Percentiles rank a stretch among this genome's conserved stretches.
phyloP scores from a whole-genome alignment of 768 basidiomycete genomes.

The Lentinula raphanica region DNA sequence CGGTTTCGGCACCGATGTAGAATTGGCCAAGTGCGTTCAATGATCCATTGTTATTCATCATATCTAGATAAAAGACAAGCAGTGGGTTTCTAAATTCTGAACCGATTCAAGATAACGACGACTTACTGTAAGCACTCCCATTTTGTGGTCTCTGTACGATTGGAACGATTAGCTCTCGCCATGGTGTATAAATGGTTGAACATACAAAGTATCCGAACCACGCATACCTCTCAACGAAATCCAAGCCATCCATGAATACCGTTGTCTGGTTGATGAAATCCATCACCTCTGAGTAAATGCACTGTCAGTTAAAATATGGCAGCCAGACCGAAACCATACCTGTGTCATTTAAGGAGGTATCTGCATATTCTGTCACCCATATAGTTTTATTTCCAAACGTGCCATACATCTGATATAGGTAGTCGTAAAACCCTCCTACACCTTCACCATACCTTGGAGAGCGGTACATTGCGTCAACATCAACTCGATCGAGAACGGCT shows the following conservation, averaged over 20 bases:
- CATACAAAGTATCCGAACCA: constrained; percentile 57
- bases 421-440: constrained; percentile 46
- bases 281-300: constrained; percentile 35
- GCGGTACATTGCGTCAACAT: constrained; percentile 5
- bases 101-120: not conserved
- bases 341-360: constrained; percentile 41
- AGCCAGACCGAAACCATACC: constrained; percentile 20
- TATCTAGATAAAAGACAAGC: constrained; percentile 26
- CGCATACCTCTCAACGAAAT: constrained; percentile 57
- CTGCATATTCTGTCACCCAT: constrained; percentile 65
- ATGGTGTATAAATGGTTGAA: constrained; percentile 6
- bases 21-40: constrained; percentile 41
- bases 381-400: constrained; percentile 45
- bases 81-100: not conserved
- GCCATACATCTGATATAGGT: constrained; percentile 48
- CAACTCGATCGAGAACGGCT: not conserved
- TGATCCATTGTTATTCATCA: constrained; percentile 38
- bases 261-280: constrained; percentile 55
- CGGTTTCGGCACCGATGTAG: constrained; percentile 41
- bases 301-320: not conserved
- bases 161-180: not conserved
- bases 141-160: constrained; percentile 33
- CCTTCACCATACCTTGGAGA: constrained; percentile 54
- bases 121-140: constrained; percentile 38
- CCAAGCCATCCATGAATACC: constrained; percentile 48